These are phyloP conservation scores for Sclerotinia trifoliorum DNA, from an alignment of 2,329 filamentous ascomycete genomes.

Conservation along the genomic window DNA sequence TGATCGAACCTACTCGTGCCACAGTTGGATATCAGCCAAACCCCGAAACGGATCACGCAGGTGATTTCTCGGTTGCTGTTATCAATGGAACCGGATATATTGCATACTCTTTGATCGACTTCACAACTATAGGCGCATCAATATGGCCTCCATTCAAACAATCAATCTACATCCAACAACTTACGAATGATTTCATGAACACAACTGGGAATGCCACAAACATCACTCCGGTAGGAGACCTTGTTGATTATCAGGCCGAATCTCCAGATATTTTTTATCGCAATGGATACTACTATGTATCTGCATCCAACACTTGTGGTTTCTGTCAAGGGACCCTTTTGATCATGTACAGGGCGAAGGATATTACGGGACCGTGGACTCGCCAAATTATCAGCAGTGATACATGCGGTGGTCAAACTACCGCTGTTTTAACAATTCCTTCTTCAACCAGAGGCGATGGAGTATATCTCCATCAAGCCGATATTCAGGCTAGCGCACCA, in stretches of 20 bases:
- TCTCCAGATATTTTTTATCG: slow-evolving; percentile 33
- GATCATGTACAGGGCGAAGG: slow-evolving; percentile 30
- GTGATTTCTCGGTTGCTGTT: slow-evolving; percentile 14
- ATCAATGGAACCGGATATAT: slow-evolving; percentile 31
- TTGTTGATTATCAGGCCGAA: slow-evolving; percentile 32
- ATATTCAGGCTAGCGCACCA: slow-evolving; percentile 29
- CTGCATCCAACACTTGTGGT: slow-evolving; percentile 34
- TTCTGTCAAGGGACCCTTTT: slow-evolving; percentile 33
- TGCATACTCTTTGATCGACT: slow-evolving; percentile 32
- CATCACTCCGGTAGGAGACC: slow-evolving; percentile 23
- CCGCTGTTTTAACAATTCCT: slow-evolving; percentile 29
- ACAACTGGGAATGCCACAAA: slow-evolving; percentile 27
- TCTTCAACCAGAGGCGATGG: slow-evolving; percentile 22
- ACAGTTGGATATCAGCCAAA: slow-evolving; percentile 6
- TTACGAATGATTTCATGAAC: slow-evolving; percentile 31
- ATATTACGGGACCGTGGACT: slow-evolving; percentile 29
- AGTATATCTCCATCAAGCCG: slow-evolving; percentile 32
- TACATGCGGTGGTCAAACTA: slow-evolving; percentile 33
- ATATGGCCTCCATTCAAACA: slow-evolving; percentile 35
- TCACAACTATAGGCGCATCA: slow-evolving; percentile 29
- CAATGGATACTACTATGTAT: slow-evolving; percentile 33
- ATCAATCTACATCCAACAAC: slow-evolving; percentile 30
- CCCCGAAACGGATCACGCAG: neutral
- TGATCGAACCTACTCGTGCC: neutral
- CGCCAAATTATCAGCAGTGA: slow-evolving; percentile 33